Base-by-base conservation (phyloP, 2,329 filamentous ascomycete species). In the Alternaria consortialis region DNA sequence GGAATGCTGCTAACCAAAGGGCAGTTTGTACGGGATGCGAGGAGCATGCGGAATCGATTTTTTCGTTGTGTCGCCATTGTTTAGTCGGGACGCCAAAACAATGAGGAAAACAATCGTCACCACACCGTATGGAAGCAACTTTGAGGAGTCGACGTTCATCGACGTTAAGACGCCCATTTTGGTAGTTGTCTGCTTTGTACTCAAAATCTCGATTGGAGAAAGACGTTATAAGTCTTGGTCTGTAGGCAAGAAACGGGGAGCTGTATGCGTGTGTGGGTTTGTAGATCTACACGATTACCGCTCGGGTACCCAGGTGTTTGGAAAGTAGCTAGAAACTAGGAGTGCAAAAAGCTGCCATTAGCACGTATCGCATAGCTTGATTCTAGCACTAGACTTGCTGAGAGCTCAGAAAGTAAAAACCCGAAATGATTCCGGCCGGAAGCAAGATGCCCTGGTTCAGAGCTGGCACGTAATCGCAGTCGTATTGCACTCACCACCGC, bases 1-100 rank as follows among this genome's bases (percentile, higher is more conserved):
- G n/a, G n/a, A n/a, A n/a, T n/a, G n/a, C n/a, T n/a, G n/a, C n/a
- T n/a, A n/a, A n/a, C n/a, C n/a, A 17, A 57, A 52, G 12, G 46
- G 54, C 20, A 57, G 5, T 31, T 44, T 57, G 46, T 57, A 52
- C 11, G 54, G 54, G 7, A 57, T 50, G 37, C 54, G 46, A 34
- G 54, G 46, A 29, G 54, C 54, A 44, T 57, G 54, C n/a, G 54
- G 46, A 12, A 57, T 43, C 2, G 27, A 36, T 31, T 29, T 37
- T 29, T 36, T 36, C 40, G 53, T 43, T 20, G 25, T 36, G 23
- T 57, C 15, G 23, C 46, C 37, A 57, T 52, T 20, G n/a, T 57
- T 29, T 5, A 31, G 7, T 52, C n/a, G 44, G 5, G 46, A 39
- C 2, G 31, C 29, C 13, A 52, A 17, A 43, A 44, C n/a, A 20